A percentile compares a stretch with the other conserved stretches of the same genome.
These are phyloP conservation scores for Venturiaceae sp. DNA, from an alignment of 2,329 filamentous ascomycete species.

Conservation along the genomic window DNA sequence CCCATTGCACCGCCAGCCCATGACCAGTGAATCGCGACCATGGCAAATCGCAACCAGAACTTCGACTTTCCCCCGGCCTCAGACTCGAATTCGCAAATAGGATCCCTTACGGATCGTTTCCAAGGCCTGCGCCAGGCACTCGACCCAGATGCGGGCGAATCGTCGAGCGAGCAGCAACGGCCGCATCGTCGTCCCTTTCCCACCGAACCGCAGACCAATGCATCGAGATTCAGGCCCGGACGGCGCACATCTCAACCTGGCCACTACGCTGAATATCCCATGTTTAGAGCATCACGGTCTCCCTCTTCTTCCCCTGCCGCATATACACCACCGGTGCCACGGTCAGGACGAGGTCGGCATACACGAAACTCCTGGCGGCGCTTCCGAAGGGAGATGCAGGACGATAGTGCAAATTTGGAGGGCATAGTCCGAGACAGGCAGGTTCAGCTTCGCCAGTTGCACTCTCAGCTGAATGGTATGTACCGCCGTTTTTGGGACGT, in stretches of 20 bases:
- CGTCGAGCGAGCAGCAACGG: neutral
- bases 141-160: constrained; percentile 4
- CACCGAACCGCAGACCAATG: neutral
- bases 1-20: neutral
- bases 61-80: constrained; percentile 37
- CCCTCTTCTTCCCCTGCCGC: neutral
- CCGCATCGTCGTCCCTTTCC: neutral
- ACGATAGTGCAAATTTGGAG: neutral
- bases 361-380: neutral
- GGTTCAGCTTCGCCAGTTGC: neutral
- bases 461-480: constrained; percentile 4
- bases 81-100: constrained; percentile 11
- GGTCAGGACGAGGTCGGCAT: neutral
- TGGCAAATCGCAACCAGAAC: constrained; percentile 1
- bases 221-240: neutral
- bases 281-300: neutral
- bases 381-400: constrained; percentile 1
- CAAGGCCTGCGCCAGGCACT: constrained; percentile 7
- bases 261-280: neutral
- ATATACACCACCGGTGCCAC: neutral
- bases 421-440: neutral
- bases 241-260: neutral
- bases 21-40: neutral
- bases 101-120: constrained; percentile 3
- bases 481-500: neutral